Evolutionary conservation across 208 protist species (phyloP).

Genomic region (Naegleria lovaniensis): DNA sequence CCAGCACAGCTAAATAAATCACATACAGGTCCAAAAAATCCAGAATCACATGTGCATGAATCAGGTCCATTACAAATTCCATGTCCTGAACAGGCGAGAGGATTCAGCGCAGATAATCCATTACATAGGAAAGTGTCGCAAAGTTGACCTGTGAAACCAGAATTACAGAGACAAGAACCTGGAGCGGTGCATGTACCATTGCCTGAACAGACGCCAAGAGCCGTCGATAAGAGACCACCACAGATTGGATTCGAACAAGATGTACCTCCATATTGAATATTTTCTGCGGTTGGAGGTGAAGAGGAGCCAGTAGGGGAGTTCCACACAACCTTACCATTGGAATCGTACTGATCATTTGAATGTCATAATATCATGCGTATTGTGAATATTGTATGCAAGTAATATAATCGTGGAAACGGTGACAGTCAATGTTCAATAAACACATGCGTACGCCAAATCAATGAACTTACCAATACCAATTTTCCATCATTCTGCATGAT

Average conservation of each 20-base stretch:
- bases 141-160: background rate
- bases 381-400: too few relatives aligned
- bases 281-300: background rate
- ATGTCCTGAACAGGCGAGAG: background rate
- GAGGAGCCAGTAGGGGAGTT: background rate
- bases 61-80: background rate
- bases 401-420: too few relatives aligned
- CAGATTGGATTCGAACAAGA: background rate
- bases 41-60: background rate
- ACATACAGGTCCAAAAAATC: background rate
- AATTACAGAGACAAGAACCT: background rate
- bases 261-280: background rate
- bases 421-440: too few relatives aligned
- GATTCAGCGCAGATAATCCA: background rate
- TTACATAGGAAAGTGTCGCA: background rate
- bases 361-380: too few relatives aligned
- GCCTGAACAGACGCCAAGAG: background rate
- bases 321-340: background rate
- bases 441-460: too few relatives aligned
- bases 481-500: background rate
- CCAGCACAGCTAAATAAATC: background rate
- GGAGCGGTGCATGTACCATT: background rate
- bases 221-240: background rate
- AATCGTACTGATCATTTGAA: too few relatives aligned
- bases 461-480: background rate